Base-by-base conservation (phyloP, 805 yeast species). In the Saccharomycopsis synnaedendra region DNA sequence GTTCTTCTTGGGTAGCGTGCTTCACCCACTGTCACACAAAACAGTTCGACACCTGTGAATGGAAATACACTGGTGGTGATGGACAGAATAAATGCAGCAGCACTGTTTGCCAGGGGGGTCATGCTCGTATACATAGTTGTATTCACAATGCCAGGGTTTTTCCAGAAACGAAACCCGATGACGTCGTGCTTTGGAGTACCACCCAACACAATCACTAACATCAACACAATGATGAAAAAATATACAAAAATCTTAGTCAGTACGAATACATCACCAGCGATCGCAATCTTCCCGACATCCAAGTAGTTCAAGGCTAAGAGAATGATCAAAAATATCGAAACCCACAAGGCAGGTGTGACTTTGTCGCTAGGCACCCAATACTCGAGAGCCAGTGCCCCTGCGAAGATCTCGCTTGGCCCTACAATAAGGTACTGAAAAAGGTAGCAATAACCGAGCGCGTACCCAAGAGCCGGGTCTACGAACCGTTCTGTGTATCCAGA, bases 401-500 rank as follows among this genome's bases (percentile, higher is more conserved):
- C 75, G 49, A 72, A 71, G 48, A 75, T 64, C 56, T 75, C 80
- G 49, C 71, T 56, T 3, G 80, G 80, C 34, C 75, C 57, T 31
- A 71, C 68, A 35, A 74, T 72, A 30, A 75, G 54, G 76, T 78
- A 73, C 56, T 72, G 72, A 57, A 75, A 62, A 51, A 70, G 71
- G 55, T 75, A 75, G 57, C 72, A 76, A 71, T 77, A 73, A 50
- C 80, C 80, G 60, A 71, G 67, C 5, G 83, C 81, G 57, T 76
- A 79, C 32, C 82, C 85, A 67, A 76, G 72, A 5, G 81, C 74
- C 10, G 72, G 71, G 55, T 78, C 82, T 47, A 80, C 63, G 56
- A 79, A 78, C 53, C 75, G 65, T n/a, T 78, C 66, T 7, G 79
- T 72, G 60, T 74, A 79, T n/a, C 80, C 72, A 39, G 76, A 70